Evolutionary conservation across 2,329 filamentous ascomycete species (phyloP).

Genomic region (Paradendryphiella salina): DNA sequence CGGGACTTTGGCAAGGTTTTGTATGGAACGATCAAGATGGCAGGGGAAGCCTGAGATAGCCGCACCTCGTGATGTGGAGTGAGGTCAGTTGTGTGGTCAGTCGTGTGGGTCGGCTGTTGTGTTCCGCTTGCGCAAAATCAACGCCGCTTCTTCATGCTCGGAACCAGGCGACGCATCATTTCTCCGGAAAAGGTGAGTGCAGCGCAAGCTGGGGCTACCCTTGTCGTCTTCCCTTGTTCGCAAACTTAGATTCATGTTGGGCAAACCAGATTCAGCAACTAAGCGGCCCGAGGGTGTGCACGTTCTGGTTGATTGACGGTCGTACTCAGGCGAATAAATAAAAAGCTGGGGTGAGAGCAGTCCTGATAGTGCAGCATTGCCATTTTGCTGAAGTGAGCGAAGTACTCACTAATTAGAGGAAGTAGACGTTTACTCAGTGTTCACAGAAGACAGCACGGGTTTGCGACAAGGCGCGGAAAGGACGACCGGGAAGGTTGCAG

Average conservation of each 20-base stretch:
- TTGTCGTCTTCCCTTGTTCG: background rate
- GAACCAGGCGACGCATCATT: constrained; percentile 23
- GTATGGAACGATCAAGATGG: constrained; percentile 4
- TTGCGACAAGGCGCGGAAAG: constrained; percentile 9
- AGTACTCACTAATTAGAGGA: background rate
- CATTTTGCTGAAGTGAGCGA: background rate
- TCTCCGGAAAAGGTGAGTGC: constrained; percentile 16
- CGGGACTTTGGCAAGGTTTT: constrained; percentile 22
- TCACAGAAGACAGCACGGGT: background rate
- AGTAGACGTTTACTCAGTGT: background rate
- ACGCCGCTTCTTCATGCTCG: constrained; percentile 14
- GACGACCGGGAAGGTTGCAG: constrained; percentile 9
- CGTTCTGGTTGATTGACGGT: constrained; percentile 5
- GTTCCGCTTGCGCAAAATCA: constrained; percentile 40
- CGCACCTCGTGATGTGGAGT: constrained; percentile 14
- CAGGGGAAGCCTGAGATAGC: background rate
- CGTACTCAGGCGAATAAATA: background rate
- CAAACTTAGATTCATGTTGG: background rate
- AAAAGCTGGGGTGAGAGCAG: too few species aligned
- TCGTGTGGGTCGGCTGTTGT: constrained; percentile 25
- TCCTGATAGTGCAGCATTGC: background rate
- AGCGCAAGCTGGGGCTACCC: constrained; percentile 11
- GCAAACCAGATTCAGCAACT: constrained; percentile 19
- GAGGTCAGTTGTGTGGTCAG: constrained; percentile 23
- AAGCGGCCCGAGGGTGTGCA: constrained; percentile 8